Conservation (phyloP, 805 yeast genomes). For the Candida multigemmis region DNA sequence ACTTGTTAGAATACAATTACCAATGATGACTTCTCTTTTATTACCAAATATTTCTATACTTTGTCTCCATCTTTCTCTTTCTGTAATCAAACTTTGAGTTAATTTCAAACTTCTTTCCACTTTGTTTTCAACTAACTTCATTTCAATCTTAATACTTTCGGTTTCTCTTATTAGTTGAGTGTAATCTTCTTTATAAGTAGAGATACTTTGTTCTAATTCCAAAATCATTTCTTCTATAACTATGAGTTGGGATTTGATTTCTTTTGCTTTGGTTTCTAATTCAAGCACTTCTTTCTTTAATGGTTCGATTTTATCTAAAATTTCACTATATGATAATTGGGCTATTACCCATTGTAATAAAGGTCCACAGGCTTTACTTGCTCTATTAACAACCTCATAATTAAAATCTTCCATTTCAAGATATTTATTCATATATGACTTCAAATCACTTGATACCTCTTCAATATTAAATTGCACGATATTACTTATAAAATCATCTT, state of each 20-base stretch:
- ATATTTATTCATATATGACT: conserved; percentile 52
- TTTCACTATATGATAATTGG: conserved; percentile 67
- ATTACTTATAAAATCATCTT: conserved; percentile 79
- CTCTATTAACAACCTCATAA: conserved; percentile 69
- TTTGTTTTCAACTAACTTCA: conserved; percentile 50
- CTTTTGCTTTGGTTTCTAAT: conserved; percentile 52
- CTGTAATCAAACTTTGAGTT: conserved; percentile 55
- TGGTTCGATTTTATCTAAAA: conserved; percentile 68
- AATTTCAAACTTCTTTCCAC: conserved; percentile 55
- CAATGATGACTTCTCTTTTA: conserved; percentile 42
- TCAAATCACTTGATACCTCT: conserved; percentile 39
- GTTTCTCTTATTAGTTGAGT: conserved; percentile 70
- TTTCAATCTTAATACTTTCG: conserved; percentile 65
- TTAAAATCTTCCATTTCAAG: conserved; percentile 57
- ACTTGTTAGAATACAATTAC: conserved; percentile 58
- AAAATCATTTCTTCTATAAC: conserved; percentile 77
- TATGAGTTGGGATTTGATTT: conserved; percentile 56
- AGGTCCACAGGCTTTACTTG: conserved; percentile 95
- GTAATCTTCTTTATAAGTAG: conserved; percentile 55
- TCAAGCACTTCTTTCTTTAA: conserved; percentile 52
- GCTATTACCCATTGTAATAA: conserved; percentile 83
- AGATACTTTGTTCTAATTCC: conserved; percentile 67
- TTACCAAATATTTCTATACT: conserved; percentile 43
- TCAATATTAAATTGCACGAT: conserved; percentile 71
- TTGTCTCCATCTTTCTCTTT: conserved; percentile 66